Conservation (phyloP, 2,329 filamentous ascomycete genomes). For the Calonectria montana region DNA sequence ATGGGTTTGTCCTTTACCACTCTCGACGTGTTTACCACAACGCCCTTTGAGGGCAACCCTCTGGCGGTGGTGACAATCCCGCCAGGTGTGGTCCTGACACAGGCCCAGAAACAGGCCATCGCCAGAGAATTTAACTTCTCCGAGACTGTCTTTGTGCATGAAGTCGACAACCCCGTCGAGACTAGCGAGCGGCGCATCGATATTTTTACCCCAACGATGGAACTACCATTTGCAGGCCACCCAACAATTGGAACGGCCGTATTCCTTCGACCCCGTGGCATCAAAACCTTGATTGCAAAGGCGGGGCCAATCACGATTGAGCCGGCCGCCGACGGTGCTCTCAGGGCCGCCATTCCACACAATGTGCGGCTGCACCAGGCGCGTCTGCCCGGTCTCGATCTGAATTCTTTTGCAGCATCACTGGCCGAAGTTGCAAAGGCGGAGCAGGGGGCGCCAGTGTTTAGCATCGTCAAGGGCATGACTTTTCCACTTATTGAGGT, state of each 20-base stretch:
- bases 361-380: slow-evolving; percentile 69
- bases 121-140: slow-evolving; percentile 72
- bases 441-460: slow-evolving; percentile 56
- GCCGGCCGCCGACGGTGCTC: slow-evolving; percentile 50
- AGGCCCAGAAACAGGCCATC: slow-evolving; percentile 66
- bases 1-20: slow-evolving; percentile 60
- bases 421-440: slow-evolving; percentile 38
- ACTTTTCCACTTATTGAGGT: slow-evolving; percentile 74
- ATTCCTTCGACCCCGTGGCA: slow-evolving; percentile 53
- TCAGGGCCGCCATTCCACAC: slow-evolving; percentile 73
- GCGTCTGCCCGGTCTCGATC: slow-evolving; percentile 45
- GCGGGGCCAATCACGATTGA: slow-evolving; percentile 65
- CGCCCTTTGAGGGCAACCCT: slow-evolving; percentile 65
- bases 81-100: slow-evolving; percentile 46
- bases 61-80: slow-evolving; percentile 68
- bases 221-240: slow-evolving; percentile 72
- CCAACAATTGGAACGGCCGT: slow-evolving; percentile 68
- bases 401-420: background rate
- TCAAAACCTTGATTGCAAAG: slow-evolving; percentile 61
- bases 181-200: slow-evolving; percentile 56
- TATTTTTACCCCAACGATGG: slow-evolving; percentile 66
- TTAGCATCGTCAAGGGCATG: slow-evolving; percentile 79
- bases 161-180: slow-evolving; percentile 44
- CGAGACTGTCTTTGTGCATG: slow-evolving; percentile 72
- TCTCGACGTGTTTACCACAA: slow-evolving; percentile 68